These are phyloP conservation scores for Lichtheimia ramosa DNA, from an alignment of 371 early-diverging fungal genomes.

Conservation along the genomic window DNA sequence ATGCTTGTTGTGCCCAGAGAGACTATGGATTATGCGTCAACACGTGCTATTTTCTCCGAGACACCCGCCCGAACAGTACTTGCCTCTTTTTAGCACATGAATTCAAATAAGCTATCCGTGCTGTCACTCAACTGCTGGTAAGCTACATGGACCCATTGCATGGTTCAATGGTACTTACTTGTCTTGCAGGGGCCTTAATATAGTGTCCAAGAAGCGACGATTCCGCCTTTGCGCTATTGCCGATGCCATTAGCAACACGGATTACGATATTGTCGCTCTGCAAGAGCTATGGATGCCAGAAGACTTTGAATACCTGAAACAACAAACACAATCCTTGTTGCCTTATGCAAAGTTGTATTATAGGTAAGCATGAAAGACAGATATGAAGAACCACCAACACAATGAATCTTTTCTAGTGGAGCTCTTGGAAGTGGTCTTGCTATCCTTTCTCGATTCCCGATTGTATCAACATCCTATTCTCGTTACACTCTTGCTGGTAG, in stretches of 20 bases:
- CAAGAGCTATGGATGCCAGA: constrained; percentile 64
- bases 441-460: constrained; percentile 52
- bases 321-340: constrained; percentile 22
- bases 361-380: constrained; percentile 29
- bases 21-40: too few relatives aligned
- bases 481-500: constrained; percentile 58
- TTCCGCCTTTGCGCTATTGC: constrained; percentile 58
- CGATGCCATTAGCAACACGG: constrained; percentile 30
- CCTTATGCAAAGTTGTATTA: constrained; percentile 53
- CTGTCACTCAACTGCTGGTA: constrained; percentile 62
- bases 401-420: constrained; percentile 34
- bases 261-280: constrained; percentile 60
- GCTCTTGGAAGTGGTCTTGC: constrained; percentile 61
- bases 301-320: constrained; percentile 50
- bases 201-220: constrained; percentile 49
- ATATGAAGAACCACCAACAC: neutral
- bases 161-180: neutral
- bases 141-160: neutral
- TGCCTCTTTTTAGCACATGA: neutral
- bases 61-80: neutral
- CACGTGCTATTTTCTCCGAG: too few relatives aligned
- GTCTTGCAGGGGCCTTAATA: constrained; percentile 50
- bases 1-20: too few relatives aligned
- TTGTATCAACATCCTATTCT: constrained; percentile 42
- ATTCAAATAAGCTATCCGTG: constrained; percentile 33